phyloP scores from a whole-genome alignment of 148 eudicot genomes.

The Nepenthes mirabilis region DNA sequence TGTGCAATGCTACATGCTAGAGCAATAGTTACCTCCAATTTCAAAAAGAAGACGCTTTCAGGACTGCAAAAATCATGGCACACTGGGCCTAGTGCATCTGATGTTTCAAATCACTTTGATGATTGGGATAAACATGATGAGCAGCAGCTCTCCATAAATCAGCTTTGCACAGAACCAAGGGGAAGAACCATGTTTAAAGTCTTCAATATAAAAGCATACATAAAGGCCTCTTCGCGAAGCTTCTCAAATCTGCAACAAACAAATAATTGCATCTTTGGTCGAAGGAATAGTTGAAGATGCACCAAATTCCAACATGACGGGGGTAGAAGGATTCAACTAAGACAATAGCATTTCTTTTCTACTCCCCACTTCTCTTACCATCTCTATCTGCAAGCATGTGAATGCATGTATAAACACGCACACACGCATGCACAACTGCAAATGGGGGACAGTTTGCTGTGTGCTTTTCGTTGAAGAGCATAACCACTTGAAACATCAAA shows the following conservation, averaged over 20 bases:
- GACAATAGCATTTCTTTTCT: neutral
- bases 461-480: no score
- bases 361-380: no score
- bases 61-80: neutral
- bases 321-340: neutral
- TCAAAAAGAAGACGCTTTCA: no score
- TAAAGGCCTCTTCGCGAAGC: slow-evolving; percentile 47
- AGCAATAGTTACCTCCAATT: no score
- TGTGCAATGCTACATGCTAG: no score
- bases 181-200: slow-evolving; percentile 24
- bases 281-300: neutral
- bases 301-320: neutral
- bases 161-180: no score
- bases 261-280: neutral
- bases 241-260: slow-evolving; percentile 36
- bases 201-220: slow-evolving; percentile 32
- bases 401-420: no score
- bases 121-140: neutral
- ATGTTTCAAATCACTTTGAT: neutral
- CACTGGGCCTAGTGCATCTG: neutral
- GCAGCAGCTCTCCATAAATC: neutral
- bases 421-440: no score
- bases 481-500: no score
- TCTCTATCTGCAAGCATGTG: no score
- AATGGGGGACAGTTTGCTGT: no score